Conservation (phyloP, 2,329 filamentous ascomycete genomes). For the Calonectria crousiana region DNA sequence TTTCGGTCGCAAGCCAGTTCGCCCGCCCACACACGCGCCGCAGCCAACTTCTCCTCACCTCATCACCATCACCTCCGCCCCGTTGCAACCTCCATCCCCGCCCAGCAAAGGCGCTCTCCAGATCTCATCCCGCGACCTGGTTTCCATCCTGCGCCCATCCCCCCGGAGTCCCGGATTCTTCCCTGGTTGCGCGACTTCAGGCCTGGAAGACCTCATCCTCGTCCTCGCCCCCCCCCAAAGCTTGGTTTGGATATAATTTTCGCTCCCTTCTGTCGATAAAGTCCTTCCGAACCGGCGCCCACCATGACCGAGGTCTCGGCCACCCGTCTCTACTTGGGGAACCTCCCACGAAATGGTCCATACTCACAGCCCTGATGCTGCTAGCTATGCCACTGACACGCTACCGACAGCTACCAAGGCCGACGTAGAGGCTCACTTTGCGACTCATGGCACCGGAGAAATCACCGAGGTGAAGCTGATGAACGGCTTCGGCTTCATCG, state of each 20-base stretch:
- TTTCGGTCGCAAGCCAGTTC: slow-evolving; percentile 41
- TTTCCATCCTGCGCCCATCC: slow-evolving; percentile 39
- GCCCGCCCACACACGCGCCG: slow-evolving; percentile 32
- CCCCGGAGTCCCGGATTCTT: slow-evolving; percentile 39
- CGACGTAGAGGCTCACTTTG: slow-evolving; percentile 96
- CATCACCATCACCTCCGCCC: slow-evolving; percentile 28
- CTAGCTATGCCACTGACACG: slow-evolving; percentile 58
- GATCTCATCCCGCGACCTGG: slow-evolving; percentile 34
- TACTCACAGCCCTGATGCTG: slow-evolving; percentile 46
- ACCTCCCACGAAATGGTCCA: slow-evolving; percentile 94
- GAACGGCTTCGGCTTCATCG: slow-evolving; percentile 99
- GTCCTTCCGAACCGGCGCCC: slow-evolving; percentile 45
- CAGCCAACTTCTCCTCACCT: slow-evolving; percentile 42
- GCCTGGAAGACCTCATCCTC: slow-evolving; percentile 22
- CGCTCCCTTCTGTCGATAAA: slow-evolving; percentile 26
- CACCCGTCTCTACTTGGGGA: slow-evolving; percentile 96
- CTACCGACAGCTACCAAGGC: slow-evolving; percentile 86
- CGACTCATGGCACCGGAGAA: slow-evolving; percentile 94
- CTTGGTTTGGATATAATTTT: slow-evolving; percentile 32
- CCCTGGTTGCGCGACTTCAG: slow-evolving; percentile 17
- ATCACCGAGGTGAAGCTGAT: slow-evolving; percentile 99
- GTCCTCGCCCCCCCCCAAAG: slow-evolving; percentile 12
- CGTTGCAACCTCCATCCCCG: slow-evolving; percentile 24
- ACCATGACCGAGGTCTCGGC: slow-evolving; percentile 89
- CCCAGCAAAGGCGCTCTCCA: slow-evolving; percentile 27